These are phyloP conservation scores for Saccharomyces uvarum DNA, from an alignment of 1,139 yeast species.

Conservation along the genomic window DNA sequence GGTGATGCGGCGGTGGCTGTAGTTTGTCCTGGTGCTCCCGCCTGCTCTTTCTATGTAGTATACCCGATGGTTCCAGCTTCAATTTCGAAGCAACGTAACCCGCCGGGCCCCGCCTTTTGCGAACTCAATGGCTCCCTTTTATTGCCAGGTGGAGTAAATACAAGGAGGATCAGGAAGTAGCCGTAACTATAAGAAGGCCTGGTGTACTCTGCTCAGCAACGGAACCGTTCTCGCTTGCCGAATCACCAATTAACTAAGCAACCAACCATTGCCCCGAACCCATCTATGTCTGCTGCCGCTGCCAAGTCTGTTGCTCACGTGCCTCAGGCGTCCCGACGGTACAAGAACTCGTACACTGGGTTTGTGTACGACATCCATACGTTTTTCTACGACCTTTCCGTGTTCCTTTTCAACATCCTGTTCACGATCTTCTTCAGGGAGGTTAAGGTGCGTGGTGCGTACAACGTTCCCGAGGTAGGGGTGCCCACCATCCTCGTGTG, in stretches of 20 bases:
- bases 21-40: not conserved
- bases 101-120: not conserved
- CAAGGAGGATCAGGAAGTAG: not conserved
- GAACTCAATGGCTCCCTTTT: not conserved
- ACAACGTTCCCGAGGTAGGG: conserved; percentile 47
- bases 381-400: conserved; percentile 17
- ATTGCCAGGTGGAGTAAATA: not conserved
- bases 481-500: conserved; percentile 70
- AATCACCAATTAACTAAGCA: not conserved
- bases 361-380: conserved; percentile 10
- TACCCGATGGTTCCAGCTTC: not conserved
- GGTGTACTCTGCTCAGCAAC: not conserved
- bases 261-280: not conserved
- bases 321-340: conserved; percentile 8
- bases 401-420: conserved; percentile 15
- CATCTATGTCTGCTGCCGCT: not conserved
- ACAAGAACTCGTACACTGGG: conserved; percentile 13
- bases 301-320: conserved; percentile 6
- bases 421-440: conserved; percentile 51
- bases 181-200: not conserved
- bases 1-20: too few relatives aligned
- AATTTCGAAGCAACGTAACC: not conserved
- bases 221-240: not conserved
- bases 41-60: not conserved
- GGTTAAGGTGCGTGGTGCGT: conserved; percentile 61